Conservation (phyloP, 805 yeast species). For the Starmera amethionina region DNA sequence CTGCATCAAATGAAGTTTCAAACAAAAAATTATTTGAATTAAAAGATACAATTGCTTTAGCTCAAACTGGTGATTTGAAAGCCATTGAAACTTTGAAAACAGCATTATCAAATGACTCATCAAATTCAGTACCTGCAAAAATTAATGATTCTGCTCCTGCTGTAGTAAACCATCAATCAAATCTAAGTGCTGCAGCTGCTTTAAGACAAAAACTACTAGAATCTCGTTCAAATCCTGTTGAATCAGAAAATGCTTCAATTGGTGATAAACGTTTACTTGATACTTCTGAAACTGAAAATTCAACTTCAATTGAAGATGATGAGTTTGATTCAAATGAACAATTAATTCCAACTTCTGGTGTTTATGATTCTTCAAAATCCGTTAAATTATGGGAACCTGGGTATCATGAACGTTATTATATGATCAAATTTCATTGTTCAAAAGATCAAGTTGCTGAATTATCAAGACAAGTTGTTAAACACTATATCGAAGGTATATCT, state of each 20-base stretch:
- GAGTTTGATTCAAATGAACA: slow-evolving; percentile 6
- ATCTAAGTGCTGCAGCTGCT: slow-evolving; percentile 37
- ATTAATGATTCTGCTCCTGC: slow-evolving; percentile 8
- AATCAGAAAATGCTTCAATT: slow-evolving; percentile 5
- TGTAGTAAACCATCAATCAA: slow-evolving; percentile 22
- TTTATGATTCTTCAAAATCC: slow-evolving; percentile 12
- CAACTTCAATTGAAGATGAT: slow-evolving; percentile 8
- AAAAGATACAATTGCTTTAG: slow-evolving; percentile 52
- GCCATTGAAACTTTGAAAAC: not conserved
- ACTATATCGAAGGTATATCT: slow-evolving; percentile 90
- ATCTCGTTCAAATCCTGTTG: slow-evolving; percentile 12
- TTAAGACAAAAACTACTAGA: slow-evolving; percentile 24
- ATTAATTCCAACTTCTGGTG: slow-evolving; percentile 3
- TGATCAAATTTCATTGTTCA: slow-evolving; percentile 54
- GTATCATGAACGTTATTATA: slow-evolving; percentile 72
- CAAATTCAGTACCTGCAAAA: not conserved
- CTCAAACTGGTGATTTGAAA: slow-evolving; percentile 50
- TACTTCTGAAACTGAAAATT: slow-evolving; percentile 7
- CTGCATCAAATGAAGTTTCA: slow-evolving; percentile 28
- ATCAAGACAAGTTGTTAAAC: slow-evolving; percentile 50
- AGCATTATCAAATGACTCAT: not conserved
- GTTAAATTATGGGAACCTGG: slow-evolving; percentile 84
- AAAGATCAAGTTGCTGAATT: slow-evolving; percentile 43
- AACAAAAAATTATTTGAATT: slow-evolving; percentile 65
- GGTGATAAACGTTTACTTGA: slow-evolving; percentile 15